Evolutionary conservation across 768 basidiomycete species (phyloP).

Genomic region (Psilocybe subaeruginosa): DNA sequence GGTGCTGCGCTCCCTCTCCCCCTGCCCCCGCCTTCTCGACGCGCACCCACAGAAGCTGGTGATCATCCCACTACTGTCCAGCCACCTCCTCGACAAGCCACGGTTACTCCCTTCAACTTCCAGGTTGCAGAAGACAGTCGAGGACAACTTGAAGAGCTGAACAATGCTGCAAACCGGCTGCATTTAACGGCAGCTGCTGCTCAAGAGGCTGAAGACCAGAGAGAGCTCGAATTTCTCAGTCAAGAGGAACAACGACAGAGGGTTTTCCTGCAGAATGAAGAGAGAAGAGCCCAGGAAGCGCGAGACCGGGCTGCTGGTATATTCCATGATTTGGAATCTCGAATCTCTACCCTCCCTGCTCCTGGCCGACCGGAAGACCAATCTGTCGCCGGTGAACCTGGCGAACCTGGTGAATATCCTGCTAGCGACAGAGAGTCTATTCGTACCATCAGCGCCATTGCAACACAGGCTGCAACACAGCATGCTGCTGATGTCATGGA

Average conservation of each 20-base stretch:
- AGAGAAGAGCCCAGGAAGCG: constrained; percentile 58
- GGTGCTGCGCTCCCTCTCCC: not conserved
- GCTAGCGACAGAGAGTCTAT: constrained; percentile 42
- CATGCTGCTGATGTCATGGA: constrained; percentile 63
- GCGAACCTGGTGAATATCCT: constrained; percentile 22
- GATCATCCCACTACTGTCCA: constrained; percentile 9
- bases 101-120: constrained; percentile 43
- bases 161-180: constrained; percentile 55
- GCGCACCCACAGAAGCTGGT: not conserved
- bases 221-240: constrained; percentile 65
- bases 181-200: constrained; percentile 50
- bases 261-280: constrained; percentile 35
- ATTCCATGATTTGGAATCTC: constrained; percentile 40
- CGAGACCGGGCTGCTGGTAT: constrained; percentile 52
- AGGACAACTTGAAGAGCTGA: constrained; percentile 57
- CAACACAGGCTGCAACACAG: constrained; percentile 56
- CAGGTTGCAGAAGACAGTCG: constrained; percentile 48
- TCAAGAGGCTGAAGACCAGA: constrained; percentile 61
- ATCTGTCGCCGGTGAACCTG: constrained; percentile 17
- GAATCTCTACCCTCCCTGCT: constrained; percentile 38
- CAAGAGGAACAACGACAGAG: constrained; percentile 63
- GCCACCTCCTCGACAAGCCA: constrained; percentile 31
- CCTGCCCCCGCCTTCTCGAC: not conserved
- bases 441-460: constrained; percentile 40
- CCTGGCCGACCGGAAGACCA: constrained; percentile 6